These are phyloP conservation scores for Blastocystis sp. DNA, from an alignment of 352 stramenopile species.

Conservation along the genomic window DNA sequence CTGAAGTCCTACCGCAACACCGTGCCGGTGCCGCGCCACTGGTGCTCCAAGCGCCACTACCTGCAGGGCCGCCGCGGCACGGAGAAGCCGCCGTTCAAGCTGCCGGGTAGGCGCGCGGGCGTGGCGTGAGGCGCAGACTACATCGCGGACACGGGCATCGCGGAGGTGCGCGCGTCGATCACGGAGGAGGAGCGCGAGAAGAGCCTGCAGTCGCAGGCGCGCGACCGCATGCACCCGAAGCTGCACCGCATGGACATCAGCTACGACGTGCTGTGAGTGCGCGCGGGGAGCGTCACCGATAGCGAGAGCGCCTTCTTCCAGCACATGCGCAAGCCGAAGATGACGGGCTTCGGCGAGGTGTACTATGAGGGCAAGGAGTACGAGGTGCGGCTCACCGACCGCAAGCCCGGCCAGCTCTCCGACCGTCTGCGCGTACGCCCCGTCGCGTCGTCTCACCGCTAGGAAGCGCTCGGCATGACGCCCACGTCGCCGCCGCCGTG, in stretches of 20 bases:
- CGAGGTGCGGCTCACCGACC: constrained; percentile 83
- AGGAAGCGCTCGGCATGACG: constrained; percentile 88
- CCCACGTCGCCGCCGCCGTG: constrained; percentile 87
- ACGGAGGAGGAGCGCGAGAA: constrained; percentile 73
- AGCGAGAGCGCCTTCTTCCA: constrained; percentile 94
- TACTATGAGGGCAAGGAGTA: constrained; percentile 96
- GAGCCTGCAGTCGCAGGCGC: constrained; percentile 78
- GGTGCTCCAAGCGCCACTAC: constrained; percentile 96
- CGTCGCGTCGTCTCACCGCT: constrained; percentile 76
- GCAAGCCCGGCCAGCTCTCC: constrained; percentile 83
- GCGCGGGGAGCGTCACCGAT: background rate
- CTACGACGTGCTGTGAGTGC: constrained; percentile 78
- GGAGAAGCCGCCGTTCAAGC: constrained; percentile 87
- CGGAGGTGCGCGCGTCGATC: constrained; percentile 78
- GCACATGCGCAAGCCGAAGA: constrained; percentile 92
- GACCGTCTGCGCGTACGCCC: constrained; percentile 72
- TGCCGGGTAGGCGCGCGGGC: constrained; percentile 76
- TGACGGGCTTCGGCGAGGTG: constrained; percentile 80
- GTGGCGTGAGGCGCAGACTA: constrained; percentile 77
- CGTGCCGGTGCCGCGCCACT: constrained; percentile 91
- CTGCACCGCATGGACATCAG: constrained; percentile 94
- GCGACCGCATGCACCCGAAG: constrained; percentile 88
- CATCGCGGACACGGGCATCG: constrained; percentile 90
- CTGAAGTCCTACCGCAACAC: constrained; percentile 91
- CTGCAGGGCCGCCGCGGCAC: constrained; percentile 90